Conservation (phyloP, 2,329 filamentous ascomycete genomes). For the Boeremia exigua region DNA sequence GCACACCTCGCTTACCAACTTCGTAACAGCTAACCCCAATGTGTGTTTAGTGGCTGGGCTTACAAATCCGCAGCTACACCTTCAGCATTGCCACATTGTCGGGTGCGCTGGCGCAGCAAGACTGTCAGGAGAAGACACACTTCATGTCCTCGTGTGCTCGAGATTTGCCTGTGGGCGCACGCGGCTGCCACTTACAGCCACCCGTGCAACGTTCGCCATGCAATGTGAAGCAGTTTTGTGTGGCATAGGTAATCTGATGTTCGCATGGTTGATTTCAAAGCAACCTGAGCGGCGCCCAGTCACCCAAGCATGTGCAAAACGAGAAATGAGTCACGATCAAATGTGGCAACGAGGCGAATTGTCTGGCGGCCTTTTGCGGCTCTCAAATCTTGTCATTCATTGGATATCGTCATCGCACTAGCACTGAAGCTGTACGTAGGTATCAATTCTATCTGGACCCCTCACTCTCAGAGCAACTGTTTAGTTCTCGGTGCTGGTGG, state of each 20-base stretch:
- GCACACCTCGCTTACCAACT: slow-evolving; percentile 7
- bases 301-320: slow-evolving; percentile 2
- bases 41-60: neutral
- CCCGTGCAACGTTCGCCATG: neutral
- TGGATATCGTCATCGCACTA: slow-evolving; percentile 32
- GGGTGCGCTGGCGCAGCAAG: neutral
- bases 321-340: slow-evolving; percentile 7
- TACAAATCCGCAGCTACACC: neutral
- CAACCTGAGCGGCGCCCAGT: neutral
- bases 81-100: slow-evolving; percentile 2
- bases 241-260: neutral
- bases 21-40: neutral
- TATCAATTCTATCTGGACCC: slow-evolving; percentile 32
- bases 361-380: slow-evolving; percentile 20
- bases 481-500: slow-evolving; percentile 64
- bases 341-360: neutral
- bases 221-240: neutral
- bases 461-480: slow-evolving; percentile 11
- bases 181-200: neutral
- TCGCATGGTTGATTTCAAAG: slow-evolving; percentile 10
- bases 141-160: neutral
- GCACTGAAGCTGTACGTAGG: slow-evolving; percentile 28
- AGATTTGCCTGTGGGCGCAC: neutral
- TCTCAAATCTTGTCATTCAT: slow-evolving; percentile 37
- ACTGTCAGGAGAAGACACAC: neutral